Conservation (phyloP, 1,284 basidiomycete species). For the Mycosarcoma maydis region DNA sequence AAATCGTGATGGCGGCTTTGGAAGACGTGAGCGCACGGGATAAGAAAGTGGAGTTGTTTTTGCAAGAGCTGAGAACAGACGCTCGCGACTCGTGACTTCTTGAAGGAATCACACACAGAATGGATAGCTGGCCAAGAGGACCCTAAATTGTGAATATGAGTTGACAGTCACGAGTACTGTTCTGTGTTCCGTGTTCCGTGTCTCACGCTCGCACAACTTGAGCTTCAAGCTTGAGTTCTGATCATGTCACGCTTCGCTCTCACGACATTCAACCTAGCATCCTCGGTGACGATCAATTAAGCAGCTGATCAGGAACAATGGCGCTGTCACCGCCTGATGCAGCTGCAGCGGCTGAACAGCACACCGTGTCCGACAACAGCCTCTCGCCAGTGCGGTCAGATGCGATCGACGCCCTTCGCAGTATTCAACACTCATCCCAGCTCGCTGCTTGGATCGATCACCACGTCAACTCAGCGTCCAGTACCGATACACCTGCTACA, state of each 20-base stretch:
- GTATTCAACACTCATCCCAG: slow-evolving; percentile 1
- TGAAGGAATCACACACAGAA: too few species aligned
- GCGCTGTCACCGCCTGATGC: slow-evolving; percentile 15
- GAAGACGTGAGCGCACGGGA: too few species aligned
- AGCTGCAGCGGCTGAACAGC: slow-evolving; percentile 10
- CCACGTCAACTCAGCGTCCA: not conserved
- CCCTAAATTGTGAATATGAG: too few species aligned
- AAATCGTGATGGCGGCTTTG: not conserved
- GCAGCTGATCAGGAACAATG: slow-evolving; percentile 16
- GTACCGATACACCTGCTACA: not conserved
- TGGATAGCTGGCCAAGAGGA: too few species aligned
- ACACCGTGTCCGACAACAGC: slow-evolving; percentile 9
- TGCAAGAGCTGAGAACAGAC: slow-evolving; percentile 25
- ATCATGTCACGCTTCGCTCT: too few species aligned
- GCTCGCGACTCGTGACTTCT: not conserved
- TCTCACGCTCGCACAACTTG: too few species aligned
- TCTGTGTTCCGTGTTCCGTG: too few species aligned
- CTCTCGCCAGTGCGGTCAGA: slow-evolving; percentile 1
- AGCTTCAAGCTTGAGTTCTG: too few species aligned
- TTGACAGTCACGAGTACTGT: too few species aligned
- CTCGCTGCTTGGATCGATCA: slow-evolving; percentile 37
- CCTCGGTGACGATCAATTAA: too few species aligned
- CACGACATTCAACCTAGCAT: not conserved
- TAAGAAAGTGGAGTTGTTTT: slow-evolving; percentile 38
- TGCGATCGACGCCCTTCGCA: slow-evolving; percentile 20